Evolutionary conservation across 2,329 filamentous ascomycete species (phyloP).

Genomic region (Penicillium hesseltinei): DNA sequence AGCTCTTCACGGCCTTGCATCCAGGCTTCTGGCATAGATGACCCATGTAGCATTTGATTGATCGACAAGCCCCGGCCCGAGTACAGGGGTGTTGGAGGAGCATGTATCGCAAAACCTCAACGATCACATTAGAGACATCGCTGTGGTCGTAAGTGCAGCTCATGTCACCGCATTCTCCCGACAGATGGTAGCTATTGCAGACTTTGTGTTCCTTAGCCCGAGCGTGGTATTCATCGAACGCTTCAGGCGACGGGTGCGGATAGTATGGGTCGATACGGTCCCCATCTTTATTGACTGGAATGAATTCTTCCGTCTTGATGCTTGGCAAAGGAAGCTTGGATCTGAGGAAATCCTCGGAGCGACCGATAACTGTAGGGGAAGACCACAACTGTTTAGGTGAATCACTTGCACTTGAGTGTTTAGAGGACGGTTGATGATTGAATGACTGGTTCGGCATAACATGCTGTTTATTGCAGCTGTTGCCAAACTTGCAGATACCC

Average conservation of each 20-base stretch:
- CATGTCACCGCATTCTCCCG: constrained; percentile 38
- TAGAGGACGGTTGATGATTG: constrained; percentile 21
- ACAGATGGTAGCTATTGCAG: constrained; percentile 52
- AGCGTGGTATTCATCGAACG: constrained; percentile 42
- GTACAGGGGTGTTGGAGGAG: constrained; percentile 46
- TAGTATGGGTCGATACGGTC: constrained; percentile 50
- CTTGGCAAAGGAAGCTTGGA: constrained; percentile 18
- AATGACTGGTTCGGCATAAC: constrained; percentile 25
- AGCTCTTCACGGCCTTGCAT: constrained; percentile 32
- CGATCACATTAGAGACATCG: constrained; percentile 39
- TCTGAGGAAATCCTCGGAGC: constrained; percentile 23
- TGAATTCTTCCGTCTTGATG: constrained; percentile 26
- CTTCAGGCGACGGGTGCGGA: constrained; percentile 36
- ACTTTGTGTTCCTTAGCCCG: constrained; percentile 43
- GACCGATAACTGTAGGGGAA: constrained; percentile 13
- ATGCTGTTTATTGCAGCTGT: constrained; percentile 32
- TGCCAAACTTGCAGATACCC: constrained; percentile 36
- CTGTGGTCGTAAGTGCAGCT: constrained; percentile 49
- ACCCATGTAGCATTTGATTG: constrained; percentile 46
- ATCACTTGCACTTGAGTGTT: constrained; percentile 16
- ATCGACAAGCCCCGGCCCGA: constrained; percentile 43
- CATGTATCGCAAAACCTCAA: constrained; percentile 47
- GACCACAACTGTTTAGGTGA: constrained; percentile 16
- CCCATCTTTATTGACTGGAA: constrained; percentile 49
- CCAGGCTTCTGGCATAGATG: constrained; percentile 42